Evolutionary conservation across 345 rosid species (phyloP).

Genomic region (Heritiera fomes): DNA sequence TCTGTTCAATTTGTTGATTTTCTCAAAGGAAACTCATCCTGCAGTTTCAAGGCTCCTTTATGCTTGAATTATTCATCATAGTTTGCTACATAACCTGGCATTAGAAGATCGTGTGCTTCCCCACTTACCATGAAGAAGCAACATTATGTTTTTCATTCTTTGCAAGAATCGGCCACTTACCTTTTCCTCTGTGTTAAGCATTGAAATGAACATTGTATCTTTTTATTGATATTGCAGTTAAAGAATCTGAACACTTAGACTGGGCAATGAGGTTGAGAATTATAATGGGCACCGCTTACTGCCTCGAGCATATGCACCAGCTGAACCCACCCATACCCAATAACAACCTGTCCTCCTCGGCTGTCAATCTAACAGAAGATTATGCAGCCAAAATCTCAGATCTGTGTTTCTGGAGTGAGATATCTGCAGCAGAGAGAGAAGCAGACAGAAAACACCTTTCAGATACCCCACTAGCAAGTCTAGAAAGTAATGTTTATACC

Average conservation of each 20-base stretch:
- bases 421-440: slow-evolving; percentile 44
- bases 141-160: too few relatives aligned
- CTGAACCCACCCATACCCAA: slow-evolving; percentile 68
- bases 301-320: slow-evolving; percentile 84
- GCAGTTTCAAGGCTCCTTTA: neutral
- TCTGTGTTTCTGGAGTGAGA: slow-evolving; percentile 59
- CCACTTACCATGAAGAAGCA: too few relatives aligned
- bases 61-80: neutral
- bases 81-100: neutral
- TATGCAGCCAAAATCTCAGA: slow-evolving; percentile 86
- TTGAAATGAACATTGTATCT: neutral
- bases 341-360: slow-evolving; percentile 61
- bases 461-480: slow-evolving; percentile 32
- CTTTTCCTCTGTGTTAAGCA: neutral
- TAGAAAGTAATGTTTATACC: slow-evolving; percentile 57
- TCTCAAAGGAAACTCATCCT: neutral
- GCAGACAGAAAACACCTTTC: slow-evolving; percentile 27
- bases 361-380: slow-evolving; percentile 78
- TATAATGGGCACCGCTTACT: slow-evolving; percentile 83
- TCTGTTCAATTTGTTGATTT: slow-evolving; percentile 1
- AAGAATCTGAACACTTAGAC: slow-evolving; percentile 87
- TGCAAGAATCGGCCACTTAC: too few relatives aligned
- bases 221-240: slow-evolving; percentile 47
- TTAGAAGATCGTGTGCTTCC: neutral
- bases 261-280: slow-evolving; percentile 85